Base-by-base conservation (phyloP, 257 asterid genomes). In the Petunia axillaris region DNA sequence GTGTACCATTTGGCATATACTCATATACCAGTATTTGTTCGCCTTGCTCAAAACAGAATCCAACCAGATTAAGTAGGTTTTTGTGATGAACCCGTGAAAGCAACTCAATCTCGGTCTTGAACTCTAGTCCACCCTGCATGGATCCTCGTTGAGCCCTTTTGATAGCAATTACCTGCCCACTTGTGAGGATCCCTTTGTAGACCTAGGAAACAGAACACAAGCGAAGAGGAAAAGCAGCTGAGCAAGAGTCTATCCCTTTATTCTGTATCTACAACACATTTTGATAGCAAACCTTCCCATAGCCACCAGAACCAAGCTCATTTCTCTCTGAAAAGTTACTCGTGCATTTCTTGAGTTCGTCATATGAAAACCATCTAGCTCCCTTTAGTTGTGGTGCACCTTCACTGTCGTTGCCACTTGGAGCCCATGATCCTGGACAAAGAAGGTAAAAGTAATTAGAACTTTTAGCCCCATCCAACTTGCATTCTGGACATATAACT, bases 371-470 rank as follows among this genome's bases (percentile, higher is more conserved):
- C 97, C 97, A 92, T 84, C 97, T 88, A 0, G 98, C 95, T 44
- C 99, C 99, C 90, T 94, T 93, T 64, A 96, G 90, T 83, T 96
- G 98, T 8, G 99, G 99, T 35, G 97, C 98, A 10, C 97, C 93
- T 80, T 97, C 97, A 60, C 98, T 95, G 86, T 95, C 97, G 25
- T 87, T 86, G 4, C 94, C 91, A 54, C 94, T 91, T 4, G 98
- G 92, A 73, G 88, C 95, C 99, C 99, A 96, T 6, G 97, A 92
- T 64, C 91, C 99, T 96, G 81, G 39, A 53, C 40, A 41, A 46
- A 35, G 15, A 83, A 83, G n/a, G 40, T 78, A 63, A 40, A 83
- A 76, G 41, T 77, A 82, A 80, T 62, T 40, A 62, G 74, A 62
- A 73, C 39, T 11, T 40, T 60, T 76, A 77, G 64, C 4, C 39